Conservation (phyloP, 108 stramenopile species). For the Aurantiochytrium sp. region DNA sequence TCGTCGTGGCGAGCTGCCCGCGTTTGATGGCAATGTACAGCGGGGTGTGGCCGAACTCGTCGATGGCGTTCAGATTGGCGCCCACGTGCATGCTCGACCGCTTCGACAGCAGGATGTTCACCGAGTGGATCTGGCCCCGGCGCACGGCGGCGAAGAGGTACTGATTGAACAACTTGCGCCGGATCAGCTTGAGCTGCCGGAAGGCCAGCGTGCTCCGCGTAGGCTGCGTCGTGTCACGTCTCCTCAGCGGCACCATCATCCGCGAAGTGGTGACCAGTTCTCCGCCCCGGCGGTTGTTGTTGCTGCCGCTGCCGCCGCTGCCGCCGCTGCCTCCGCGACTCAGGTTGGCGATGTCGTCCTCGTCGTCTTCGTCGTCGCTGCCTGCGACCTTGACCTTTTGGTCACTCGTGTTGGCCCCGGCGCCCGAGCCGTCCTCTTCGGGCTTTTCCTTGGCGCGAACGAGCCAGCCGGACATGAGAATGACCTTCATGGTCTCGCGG, state of each 20-base stretch:
- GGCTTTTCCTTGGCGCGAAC: background rate
- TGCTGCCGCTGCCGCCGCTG: too few species aligned
- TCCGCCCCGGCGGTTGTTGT: too few species aligned
- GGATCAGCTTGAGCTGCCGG: background rate
- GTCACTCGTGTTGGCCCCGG: too few species aligned
- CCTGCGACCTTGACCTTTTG: too few species aligned
- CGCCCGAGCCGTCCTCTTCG: background rate
- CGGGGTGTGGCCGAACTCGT: background rate
- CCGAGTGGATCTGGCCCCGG: constrained; percentile 12
- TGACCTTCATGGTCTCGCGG: constrained; percentile 21
- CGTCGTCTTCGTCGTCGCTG: too few species aligned
- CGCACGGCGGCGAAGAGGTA: constrained; percentile 5
- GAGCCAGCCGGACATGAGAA: background rate
- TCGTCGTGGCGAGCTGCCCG: background rate
- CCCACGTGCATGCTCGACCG: constrained; percentile 13
- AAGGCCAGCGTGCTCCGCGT: background rate
- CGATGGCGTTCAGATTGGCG: constrained; percentile 15
- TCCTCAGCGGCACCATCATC: background rate
- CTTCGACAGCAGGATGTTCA: background rate
- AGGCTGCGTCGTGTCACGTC: background rate
- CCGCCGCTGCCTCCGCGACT: too few species aligned
- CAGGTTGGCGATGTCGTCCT: too few species aligned
- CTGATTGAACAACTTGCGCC: constrained; percentile 13
- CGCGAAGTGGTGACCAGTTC: too few species aligned
- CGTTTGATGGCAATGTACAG: constrained; percentile 26